Conservation (phyloP, 305 asterid genomes). For the Solanum hybrid region DNA sequence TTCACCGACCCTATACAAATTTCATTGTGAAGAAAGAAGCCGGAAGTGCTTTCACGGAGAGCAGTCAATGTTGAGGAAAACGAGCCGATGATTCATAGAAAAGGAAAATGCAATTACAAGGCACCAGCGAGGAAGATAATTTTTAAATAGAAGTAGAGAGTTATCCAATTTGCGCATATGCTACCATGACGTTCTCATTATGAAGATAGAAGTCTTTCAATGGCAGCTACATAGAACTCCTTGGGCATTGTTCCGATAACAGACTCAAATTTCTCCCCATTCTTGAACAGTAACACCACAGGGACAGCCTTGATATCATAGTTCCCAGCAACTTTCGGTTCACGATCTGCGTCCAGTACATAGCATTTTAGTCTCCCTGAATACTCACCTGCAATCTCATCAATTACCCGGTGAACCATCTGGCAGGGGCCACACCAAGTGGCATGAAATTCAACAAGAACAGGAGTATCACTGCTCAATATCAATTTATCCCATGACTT, state of each 20-base stretch:
- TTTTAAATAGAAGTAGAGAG: background rate
- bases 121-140: background rate
- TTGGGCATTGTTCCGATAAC: slow-evolving; percentile 91
- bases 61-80: background rate
- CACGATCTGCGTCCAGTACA: slow-evolving; percentile 55
- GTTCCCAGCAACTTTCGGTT: slow-evolving; percentile 45
- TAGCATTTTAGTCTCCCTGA: slow-evolving; percentile 69
- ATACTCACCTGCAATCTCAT: slow-evolving; percentile 69
- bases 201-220: slow-evolving; percentile 59
- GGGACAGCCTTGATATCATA: slow-evolving; percentile 85
- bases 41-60: background rate
- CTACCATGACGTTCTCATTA: background rate
- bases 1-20: background rate
- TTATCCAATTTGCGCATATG: background rate
- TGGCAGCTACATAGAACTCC: slow-evolving; percentile 69
- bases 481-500: slow-evolving; percentile 68
- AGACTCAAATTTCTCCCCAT: slow-evolving; percentile 54
- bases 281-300: slow-evolving; percentile 68
- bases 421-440: slow-evolving; percentile 95
- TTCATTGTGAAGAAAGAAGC: background rate
- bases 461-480: slow-evolving; percentile 47
- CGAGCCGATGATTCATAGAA: background rate
- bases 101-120: background rate
- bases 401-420: slow-evolving; percentile 85
- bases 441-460: slow-evolving; percentile 74